Evolutionary conservation across 2,329 filamentous ascomycete genomes (phyloP), one percentile per base, ranked within the genome.

Genomic region (Stagonosporopsis chrysanthemi): DNA sequence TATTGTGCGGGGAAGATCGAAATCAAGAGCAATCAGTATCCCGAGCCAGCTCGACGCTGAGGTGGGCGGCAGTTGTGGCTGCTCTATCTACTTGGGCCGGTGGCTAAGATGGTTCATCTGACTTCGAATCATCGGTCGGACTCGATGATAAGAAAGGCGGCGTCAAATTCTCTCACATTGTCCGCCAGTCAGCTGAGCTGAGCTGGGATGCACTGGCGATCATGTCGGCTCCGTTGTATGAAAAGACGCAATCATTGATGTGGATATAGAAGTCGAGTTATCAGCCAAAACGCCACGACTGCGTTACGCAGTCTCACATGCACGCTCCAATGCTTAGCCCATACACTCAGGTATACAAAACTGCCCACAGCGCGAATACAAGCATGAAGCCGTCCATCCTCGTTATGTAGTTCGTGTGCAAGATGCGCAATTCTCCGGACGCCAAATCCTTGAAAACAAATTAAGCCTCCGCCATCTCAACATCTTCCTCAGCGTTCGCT

Each of bases 401-500:
- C 54, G 6, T 52, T 36, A 41, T 57, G 26, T 52, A 33, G 52
- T 39, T 48, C 51, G 17, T 51, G 42, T 24, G 48, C 22, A 12
- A 41, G 19, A 33, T 42, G 43, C 12, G 31, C 24, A 44, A 23
- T 44, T 42, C 42, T 39, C 54, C 54, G 29, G 38, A 52, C 47
- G 47, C 54, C 54, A 19, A 42, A 38, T 48, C 7, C 6, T 17
- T 9, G 22, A 43, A 28, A 45, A 4, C 22, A 45, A 14, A 38
- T 41, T 68, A 65, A 31, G 53, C 63, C 24, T 70, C 70, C 1
- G 64, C 65, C 72, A 76, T 75, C 33, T 75, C 73, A 24, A 74
- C 71, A 54, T 76, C 73, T 19, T 66, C 69, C 14, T 64, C 62
- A 39, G 56, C 66, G 7, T 44, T 53, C 7, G 53, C 53, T 44